Conservation (phyloP, 371 early-diverging fungal genomes). For the Coemansia sp. region DNA sequence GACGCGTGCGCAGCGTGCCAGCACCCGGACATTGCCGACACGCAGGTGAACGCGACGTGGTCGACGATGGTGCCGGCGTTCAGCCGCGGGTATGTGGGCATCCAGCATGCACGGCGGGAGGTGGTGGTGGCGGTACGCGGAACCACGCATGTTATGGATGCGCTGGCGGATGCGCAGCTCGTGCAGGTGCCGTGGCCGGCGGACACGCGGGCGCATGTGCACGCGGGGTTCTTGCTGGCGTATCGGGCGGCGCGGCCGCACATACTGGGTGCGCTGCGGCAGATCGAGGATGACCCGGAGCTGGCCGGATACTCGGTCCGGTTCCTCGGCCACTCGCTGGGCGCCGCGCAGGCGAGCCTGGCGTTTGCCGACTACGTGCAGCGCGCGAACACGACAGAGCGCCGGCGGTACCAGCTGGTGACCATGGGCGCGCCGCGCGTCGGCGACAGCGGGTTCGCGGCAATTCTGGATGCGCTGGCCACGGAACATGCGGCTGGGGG, state of each 20-base stretch:
- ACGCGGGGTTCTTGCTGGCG: conserved; percentile 33
- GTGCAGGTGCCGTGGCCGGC: conserved; percentile 24
- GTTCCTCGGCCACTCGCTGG: conserved; percentile 45
- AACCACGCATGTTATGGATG: conserved; percentile 34
- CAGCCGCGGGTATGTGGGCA: conserved; percentile 35
- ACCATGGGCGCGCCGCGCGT: conserved; percentile 42
- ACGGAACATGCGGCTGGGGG: background rate
- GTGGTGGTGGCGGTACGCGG: conserved; percentile 33
- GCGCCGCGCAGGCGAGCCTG: conserved; percentile 37
- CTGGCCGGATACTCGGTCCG: conserved; percentile 3
- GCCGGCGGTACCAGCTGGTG: background rate
- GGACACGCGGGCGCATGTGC: conserved; percentile 10
- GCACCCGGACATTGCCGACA: conserved; percentile 7
- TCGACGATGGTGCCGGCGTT: conserved; percentile 22
- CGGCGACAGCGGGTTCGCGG: conserved; percentile 27
- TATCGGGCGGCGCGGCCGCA: conserved; percentile 15
- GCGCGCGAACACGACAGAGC: background rate
- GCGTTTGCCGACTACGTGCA: conserved; percentile 18
- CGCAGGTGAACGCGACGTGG: conserved; percentile 17
- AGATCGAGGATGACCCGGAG: background rate
- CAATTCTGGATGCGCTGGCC: background rate
- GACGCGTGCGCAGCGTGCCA: conserved; percentile 12
- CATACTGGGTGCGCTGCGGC: conserved; percentile 1
- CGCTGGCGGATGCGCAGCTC: conserved; percentile 18
- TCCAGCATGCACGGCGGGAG: conserved; percentile 9